phyloP scores from a whole-genome alignment of 2,329 filamentous ascomycete species.

The Aspergillus flavus region DNA sequence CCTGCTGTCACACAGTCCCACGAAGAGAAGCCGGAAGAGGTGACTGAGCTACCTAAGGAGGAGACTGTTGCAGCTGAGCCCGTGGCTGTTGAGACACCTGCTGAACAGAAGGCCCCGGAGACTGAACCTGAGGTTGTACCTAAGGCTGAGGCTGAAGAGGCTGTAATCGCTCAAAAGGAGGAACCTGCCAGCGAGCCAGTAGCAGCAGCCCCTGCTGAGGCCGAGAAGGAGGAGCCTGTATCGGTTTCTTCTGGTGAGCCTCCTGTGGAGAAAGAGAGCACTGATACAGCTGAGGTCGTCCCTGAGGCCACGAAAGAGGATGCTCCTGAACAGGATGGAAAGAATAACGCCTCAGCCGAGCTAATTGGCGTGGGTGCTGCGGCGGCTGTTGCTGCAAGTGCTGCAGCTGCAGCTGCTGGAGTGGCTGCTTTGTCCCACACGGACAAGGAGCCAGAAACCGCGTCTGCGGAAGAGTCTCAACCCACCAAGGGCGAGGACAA shows the following conservation, averaged over 20 bases:
- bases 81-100: constrained; percentile 10
- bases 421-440: constrained; percentile 23
- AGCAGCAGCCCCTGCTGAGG: constrained; percentile 9
- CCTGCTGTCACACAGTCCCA: background rate
- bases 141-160: constrained; percentile 6
- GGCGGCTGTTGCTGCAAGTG: constrained; percentile 28
- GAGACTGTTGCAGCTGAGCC: constrained; percentile 3
- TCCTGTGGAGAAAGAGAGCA: background rate
- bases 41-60: constrained; percentile 3
- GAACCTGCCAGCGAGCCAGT: constrained; percentile 9
- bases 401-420: constrained; percentile 25
- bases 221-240: constrained; percentile 11
- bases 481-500: constrained; percentile 21
- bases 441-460: constrained; percentile 17
- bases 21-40: constrained; percentile 6
- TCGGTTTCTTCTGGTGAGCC: background rate
- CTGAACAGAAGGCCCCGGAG: constrained; percentile 9
- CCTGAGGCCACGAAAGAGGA: constrained; percentile 1
- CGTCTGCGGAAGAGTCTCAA: constrained; percentile 6
- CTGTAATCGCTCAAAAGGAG: constrained; percentile 2
- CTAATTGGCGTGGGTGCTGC: constrained; percentile 31
- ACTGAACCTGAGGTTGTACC: constrained; percentile 5
- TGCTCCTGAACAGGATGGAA: constrained; percentile 13
- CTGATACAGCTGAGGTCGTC: background rate
- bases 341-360: constrained; percentile 26